A percentile compares a stretch with the other conserved stretches of the same genome.
Conservation (phyloP, 2,329 filamentous ascomycete genomes). For the Exserohilum turcica region DNA sequence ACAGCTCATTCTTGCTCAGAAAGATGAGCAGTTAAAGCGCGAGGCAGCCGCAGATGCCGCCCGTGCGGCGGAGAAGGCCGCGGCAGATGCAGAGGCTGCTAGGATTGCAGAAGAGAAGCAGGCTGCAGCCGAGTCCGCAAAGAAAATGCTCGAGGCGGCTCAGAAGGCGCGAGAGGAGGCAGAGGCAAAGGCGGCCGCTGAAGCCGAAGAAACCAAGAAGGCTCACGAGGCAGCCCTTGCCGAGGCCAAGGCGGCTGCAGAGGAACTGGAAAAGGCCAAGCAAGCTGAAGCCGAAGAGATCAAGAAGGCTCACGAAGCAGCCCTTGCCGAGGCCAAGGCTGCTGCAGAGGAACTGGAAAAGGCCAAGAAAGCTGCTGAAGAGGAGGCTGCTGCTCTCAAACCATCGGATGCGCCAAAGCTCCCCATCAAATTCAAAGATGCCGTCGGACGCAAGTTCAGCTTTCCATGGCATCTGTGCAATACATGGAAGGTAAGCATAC, state of each 20-base stretch:
- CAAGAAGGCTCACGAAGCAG: slow-evolving; percentile 53
- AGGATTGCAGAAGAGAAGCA: slow-evolving; percentile 58
- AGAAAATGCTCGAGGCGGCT: slow-evolving; percentile 36
- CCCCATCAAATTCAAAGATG: slow-evolving; percentile 41
- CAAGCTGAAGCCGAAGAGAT: slow-evolving; percentile 39
- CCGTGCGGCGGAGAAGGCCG: slow-evolving; percentile 52
- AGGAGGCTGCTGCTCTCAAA: slow-evolving; percentile 49
- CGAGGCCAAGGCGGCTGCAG: slow-evolving; percentile 46
- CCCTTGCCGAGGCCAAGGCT: slow-evolving; percentile 51
- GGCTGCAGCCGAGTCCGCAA: slow-evolving; percentile 39
- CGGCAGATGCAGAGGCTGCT: slow-evolving; percentile 55
- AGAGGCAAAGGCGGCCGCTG: slow-evolving; percentile 37
- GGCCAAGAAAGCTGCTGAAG: slow-evolving; percentile 55
- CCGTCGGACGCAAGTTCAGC: slow-evolving; percentile 38
- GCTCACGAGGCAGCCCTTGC: slow-evolving; percentile 55
- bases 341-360: slow-evolving; percentile 54
- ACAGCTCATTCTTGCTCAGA: slow-evolving; percentile 50
- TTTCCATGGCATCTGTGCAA: slow-evolving; percentile 38
- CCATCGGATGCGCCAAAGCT: slow-evolving; percentile 57
- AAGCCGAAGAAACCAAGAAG: slow-evolving; percentile 46
- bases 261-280: slow-evolving; percentile 40
- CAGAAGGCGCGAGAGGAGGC: slow-evolving; percentile 41
- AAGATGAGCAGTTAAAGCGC: slow-evolving; percentile 48
- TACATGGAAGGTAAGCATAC: slow-evolving; percentile 50
- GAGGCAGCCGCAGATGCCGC: slow-evolving; percentile 42